A percentile compares a stretch with the other conserved stretches of the same genome.
phyloP scores from a whole-genome alignment of 2,329 filamentous ascomycete genomes.

The Pseudopithomyces maydicus region DNA sequence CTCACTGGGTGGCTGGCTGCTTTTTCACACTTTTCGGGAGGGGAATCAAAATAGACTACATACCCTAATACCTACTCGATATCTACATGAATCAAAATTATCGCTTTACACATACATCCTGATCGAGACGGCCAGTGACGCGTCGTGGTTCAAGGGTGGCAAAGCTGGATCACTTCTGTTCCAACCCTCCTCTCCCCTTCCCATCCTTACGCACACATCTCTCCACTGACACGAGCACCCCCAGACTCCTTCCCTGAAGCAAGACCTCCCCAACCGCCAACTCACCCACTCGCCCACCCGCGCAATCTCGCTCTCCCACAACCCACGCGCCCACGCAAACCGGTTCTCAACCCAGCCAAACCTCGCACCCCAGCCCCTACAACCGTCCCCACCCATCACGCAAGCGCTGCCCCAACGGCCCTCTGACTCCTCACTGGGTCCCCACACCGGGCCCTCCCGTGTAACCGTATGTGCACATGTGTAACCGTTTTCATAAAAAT shows the following conservation, averaged over 20 bases:
- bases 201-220: no score
- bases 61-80: slow-evolving; percentile 12
- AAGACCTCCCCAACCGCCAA: no score
- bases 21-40: background rate
- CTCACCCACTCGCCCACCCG: no score
- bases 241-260: no score
- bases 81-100: background rate
- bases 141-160: background rate
- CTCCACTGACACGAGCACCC: no score
- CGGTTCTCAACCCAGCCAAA: no score
- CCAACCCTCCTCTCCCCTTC: no score
- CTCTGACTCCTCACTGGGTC: slow-evolving; percentile 9
- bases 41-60: slow-evolving; percentile 18
- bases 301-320: no score
- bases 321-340: no score
- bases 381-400: background rate
- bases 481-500: slow-evolving; percentile 4
- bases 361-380: no score
- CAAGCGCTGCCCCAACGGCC: slow-evolving; percentile 11
- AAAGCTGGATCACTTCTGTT: no score
- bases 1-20: background rate
- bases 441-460: slow-evolving; percentile 11
- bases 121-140: background rate
- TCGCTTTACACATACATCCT: background rate
- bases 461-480: slow-evolving; percentile 14